phyloP scores from a whole-genome alignment of 306 rosid genomes.

The Clitoria ternatea region DNA sequence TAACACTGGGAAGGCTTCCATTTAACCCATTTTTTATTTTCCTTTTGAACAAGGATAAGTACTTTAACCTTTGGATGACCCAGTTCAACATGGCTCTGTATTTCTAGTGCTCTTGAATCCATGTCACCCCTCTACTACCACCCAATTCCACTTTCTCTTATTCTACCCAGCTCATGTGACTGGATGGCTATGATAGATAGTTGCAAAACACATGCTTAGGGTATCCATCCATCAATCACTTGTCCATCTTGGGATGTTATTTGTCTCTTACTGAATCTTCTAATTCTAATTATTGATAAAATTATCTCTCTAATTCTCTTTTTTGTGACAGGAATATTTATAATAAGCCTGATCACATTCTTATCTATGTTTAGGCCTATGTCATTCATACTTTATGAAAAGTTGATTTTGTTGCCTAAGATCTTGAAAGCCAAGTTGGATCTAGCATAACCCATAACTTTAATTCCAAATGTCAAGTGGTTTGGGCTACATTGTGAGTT shows the following conservation, averaged over 20 bases:
- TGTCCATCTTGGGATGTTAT: not conserved
- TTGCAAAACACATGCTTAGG: constrained; percentile 11
- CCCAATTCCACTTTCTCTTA: constrained; percentile 26
- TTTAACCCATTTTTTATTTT: too few species aligned
- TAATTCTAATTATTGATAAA: constrained; percentile 13
- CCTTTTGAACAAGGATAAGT: not conserved
- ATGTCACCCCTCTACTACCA: constrained; percentile 23
- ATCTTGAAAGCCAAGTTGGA: constrained; percentile 9
- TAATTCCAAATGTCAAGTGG: not conserved
- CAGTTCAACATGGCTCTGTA: constrained; percentile 11
- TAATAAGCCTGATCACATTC: not conserved
- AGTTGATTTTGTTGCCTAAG: not conserved
- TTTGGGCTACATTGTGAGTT: not conserved
- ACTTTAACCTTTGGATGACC: constrained; percentile 20
- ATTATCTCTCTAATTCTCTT: not conserved
- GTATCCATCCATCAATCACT: constrained; percentile 40
- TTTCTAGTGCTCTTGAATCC: constrained; percentile 18
- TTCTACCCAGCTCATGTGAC: constrained; percentile 28
- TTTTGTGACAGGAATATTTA: not conserved
- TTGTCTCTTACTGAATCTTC: constrained; percentile 27
- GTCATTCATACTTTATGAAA: constrained; percentile 1
- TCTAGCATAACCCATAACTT: not conserved
- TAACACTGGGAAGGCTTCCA: constrained; percentile 2
- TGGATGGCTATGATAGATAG: constrained; percentile 14
- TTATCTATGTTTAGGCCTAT: not conserved